phyloP scores from a whole-genome alignment of 176 grass and related monocot genomes.

The Poa pratensis region DNA sequence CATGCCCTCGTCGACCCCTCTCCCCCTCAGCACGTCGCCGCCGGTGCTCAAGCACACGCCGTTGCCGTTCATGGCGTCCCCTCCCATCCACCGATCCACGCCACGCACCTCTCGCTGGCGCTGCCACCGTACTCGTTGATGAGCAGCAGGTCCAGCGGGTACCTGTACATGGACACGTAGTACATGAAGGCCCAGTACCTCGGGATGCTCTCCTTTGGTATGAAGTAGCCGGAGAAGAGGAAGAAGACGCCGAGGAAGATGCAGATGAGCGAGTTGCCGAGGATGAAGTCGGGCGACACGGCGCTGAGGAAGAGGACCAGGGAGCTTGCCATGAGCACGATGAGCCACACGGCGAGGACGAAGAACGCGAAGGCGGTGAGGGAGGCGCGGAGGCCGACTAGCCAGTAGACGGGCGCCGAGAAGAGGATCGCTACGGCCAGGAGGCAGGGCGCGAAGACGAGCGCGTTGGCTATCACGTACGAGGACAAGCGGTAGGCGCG shows the following conservation, averaged over 20 bases:
- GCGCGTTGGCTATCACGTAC: conserved; percentile 72
- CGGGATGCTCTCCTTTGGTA: conserved; percentile 79
- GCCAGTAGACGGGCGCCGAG: conserved; percentile 69
- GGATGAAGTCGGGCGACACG: conserved; percentile 78
- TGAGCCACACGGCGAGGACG: conserved; percentile 81
- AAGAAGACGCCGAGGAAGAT: conserved; percentile 82
- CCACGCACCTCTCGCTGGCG: conserved; percentile 52
- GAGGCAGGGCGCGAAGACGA: conserved; percentile 86
- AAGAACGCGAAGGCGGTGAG: conserved; percentile 66
- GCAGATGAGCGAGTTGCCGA: conserved; percentile 89
- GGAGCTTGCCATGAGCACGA: conserved; percentile 85
- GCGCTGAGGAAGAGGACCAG: conserved; percentile 88
- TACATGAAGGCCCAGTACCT: conserved; percentile 96
- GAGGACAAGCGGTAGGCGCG: conserved; percentile 81
- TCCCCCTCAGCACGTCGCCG: conserved; percentile 60
- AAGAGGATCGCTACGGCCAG: conserved; percentile 79
- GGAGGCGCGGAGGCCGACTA: conserved; percentile 66
- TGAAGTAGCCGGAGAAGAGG: conserved; percentile 97
- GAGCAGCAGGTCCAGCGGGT: conserved; percentile 81
- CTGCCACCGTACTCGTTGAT: conserved; percentile 86
- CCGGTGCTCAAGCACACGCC: conserved; percentile 58
- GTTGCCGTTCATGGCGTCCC: neutral
- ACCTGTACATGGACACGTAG: conserved; percentile 90
- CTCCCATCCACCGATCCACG: conserved; percentile 49
- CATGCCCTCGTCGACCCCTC: conserved; percentile 68